phyloP scores from a whole-genome alignment of 2,329 filamentous ascomycete genomes.

The Ophiostoma pallidulum region DNA sequence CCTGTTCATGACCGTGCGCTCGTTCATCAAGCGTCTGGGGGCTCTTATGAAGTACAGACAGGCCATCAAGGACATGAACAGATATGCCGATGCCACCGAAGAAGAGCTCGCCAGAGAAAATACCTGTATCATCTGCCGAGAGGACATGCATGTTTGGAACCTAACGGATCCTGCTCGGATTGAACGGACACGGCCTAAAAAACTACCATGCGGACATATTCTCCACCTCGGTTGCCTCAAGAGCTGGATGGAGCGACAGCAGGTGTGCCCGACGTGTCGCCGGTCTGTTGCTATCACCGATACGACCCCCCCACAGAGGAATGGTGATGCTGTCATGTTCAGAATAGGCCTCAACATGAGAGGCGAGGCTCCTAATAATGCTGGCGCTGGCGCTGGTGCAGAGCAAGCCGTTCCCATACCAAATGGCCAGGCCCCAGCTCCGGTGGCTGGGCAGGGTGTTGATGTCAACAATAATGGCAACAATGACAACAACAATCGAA shows the following conservation, averaged over 20 bases:
- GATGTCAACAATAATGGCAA: too few relatives aligned
- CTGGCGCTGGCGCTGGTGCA: neutral
- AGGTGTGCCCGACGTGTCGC: constrained; percentile 92
- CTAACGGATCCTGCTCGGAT: constrained; percentile 56
- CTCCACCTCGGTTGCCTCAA: constrained; percentile 89
- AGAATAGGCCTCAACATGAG: constrained; percentile 24
- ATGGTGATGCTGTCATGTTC: constrained; percentile 27
- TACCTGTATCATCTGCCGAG: constrained; percentile 94
- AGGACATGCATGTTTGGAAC: constrained; percentile 83
- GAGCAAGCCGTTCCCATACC: constrained; percentile 5
- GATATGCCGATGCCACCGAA: constrained; percentile 80
- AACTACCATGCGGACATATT: constrained; percentile 91
- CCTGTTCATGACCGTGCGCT: constrained; percentile 85
- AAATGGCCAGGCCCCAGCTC: constrained; percentile 19
- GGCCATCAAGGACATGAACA: constrained; percentile 89
- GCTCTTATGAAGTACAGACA: constrained; percentile 85
- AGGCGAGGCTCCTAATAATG: constrained; percentile 8
- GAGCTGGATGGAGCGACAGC: constrained; percentile 94
- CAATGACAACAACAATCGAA: too few relatives aligned
- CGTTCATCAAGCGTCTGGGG: constrained; percentile 80
- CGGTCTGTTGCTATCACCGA: constrained; percentile 62
- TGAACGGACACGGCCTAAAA: constrained; percentile 83
- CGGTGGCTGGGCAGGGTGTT: constrained; percentile 21
- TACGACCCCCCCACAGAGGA: constrained; percentile 21
- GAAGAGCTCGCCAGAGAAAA: constrained; percentile 81